Evolutionary conservation across 306 rosid species (phyloP).

Genomic region (Hylodesmum podocarpum): DNA sequence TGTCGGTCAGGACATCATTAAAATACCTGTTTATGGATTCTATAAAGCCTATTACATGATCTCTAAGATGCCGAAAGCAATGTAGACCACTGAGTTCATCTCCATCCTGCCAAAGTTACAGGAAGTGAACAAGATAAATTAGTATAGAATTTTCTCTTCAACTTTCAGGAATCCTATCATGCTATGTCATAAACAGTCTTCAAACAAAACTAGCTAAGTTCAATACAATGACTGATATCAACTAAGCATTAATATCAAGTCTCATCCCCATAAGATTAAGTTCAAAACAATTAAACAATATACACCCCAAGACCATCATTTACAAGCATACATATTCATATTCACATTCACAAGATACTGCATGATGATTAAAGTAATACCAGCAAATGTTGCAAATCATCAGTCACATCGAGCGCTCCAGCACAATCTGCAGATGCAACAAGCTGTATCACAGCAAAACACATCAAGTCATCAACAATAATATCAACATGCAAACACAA

Average conservation of each 20-base stretch:
- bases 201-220: neutral
- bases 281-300: neutral
- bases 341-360: neutral
- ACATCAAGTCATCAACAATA: slow-evolving; percentile 21
- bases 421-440: slow-evolving; percentile 98
- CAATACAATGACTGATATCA: neutral
- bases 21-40: slow-evolving; percentile 94
- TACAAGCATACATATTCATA: neutral
- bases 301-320: neutral
- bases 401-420: slow-evolving; percentile 94
- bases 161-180: slow-evolving; percentile 15
- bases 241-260: neutral
- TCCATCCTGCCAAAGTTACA: slow-evolving; percentile 68
- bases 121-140: slow-evolving; percentile 27
- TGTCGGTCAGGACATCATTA: slow-evolving; percentile 14
- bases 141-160: neutral
- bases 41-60: slow-evolving; percentile 78
- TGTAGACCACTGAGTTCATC: slow-evolving; percentile 98
- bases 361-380: slow-evolving; percentile 41
- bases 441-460: slow-evolving; percentile 85
- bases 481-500: slow-evolving; percentile 4
- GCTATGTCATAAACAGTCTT: slow-evolving; percentile 2
- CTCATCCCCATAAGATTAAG: neutral
- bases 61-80: slow-evolving; percentile 96
- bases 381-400: slow-evolving; percentile 87